phyloP scores from a whole-genome alignment of 805 yeast species.

The Teunomyces stri region DNA sequence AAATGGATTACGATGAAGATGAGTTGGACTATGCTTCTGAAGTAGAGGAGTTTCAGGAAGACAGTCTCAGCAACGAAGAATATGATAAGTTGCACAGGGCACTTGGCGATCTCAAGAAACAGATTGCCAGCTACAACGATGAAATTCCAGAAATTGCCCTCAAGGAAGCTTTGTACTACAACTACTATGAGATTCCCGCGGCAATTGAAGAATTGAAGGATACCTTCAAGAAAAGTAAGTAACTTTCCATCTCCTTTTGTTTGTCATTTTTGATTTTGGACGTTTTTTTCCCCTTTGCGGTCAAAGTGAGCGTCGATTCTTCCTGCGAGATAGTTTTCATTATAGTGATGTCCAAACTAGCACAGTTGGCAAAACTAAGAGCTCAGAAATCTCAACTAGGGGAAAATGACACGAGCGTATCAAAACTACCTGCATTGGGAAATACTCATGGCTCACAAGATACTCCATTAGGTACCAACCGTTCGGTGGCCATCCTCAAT shows the following conservation, averaged over 20 bases:
- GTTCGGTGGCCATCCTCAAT: conserved; percentile 19
- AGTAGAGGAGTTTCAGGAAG: conserved; percentile 38
- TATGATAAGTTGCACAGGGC: conserved; percentile 41
- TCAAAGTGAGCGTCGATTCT: background rate
- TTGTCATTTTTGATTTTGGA: background rate
- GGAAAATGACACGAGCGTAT: conserved; percentile 11
- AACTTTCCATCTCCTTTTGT: conserved; percentile 15
- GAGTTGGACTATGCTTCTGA: conserved; percentile 27
- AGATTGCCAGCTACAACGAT: conserved; percentile 39
- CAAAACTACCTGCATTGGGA: conserved; percentile 51
- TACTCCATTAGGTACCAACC: background rate
- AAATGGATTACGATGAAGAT: conserved; percentile 20
- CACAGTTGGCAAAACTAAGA: conserved; percentile 23
- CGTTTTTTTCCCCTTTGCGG: background rate
- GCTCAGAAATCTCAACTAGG: conserved; percentile 6
- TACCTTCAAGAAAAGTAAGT: conserved; percentile 47
- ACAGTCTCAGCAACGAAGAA: conserved; percentile 36
- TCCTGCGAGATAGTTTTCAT: background rate
- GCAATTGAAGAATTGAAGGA: conserved; percentile 47
- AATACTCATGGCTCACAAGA: conserved; percentile 26
- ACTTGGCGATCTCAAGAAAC: conserved; percentile 42
- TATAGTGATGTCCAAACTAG: conserved; percentile 19
- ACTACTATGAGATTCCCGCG: conserved; percentile 54
- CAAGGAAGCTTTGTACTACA: conserved; percentile 57
- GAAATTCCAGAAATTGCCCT: conserved; percentile 48